These are phyloP conservation scores for Phytophthora sojae DNA, from an alignment of 352 stramenopile genomes.

Conservation along the genomic window DNA sequence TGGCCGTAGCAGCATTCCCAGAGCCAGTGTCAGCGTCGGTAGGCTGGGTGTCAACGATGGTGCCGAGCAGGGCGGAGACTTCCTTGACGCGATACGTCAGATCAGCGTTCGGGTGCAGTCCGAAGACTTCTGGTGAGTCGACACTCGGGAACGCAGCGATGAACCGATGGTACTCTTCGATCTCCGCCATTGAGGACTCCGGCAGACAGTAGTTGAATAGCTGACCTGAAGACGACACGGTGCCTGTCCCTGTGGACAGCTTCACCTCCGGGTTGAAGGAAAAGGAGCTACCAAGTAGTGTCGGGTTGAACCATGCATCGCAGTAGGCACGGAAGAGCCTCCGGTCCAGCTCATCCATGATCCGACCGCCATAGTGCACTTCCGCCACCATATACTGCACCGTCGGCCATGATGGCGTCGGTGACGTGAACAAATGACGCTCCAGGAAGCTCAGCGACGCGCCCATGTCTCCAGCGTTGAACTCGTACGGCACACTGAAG, in stretches of 20 bases:
- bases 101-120: slow-evolving; percentile 81
- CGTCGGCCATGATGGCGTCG: slow-evolving; percentile 65
- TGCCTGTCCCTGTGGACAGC: slow-evolving; percentile 32
- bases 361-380: slow-evolving; percentile 83
- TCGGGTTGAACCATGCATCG: slow-evolving; percentile 77
- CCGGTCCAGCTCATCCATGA: slow-evolving; percentile 83
- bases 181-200: slow-evolving; percentile 49
- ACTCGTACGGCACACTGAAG: slow-evolving; percentile 83
- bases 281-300: slow-evolving; percentile 63
- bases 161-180: slow-evolving; percentile 75
- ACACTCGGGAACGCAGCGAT: slow-evolving; percentile 70
- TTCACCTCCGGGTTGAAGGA: slow-evolving; percentile 75
- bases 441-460: slow-evolving; percentile 76
- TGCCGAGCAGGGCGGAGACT: slow-evolving; percentile 62
- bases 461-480: slow-evolving; percentile 77
- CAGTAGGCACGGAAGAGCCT: slow-evolving; percentile 79
- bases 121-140: slow-evolving; percentile 85
- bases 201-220: slow-evolving; percentile 69
- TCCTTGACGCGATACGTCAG: slow-evolving; percentile 86
- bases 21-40: slow-evolving; percentile 46
- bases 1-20: slow-evolving; percentile 12
- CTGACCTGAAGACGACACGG: slow-evolving; percentile 16
- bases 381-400: slow-evolving; percentile 88
- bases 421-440: slow-evolving; percentile 71
- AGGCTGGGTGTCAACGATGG: slow-evolving; percentile 75